Evolutionary conservation across 768 basidiomycete species (phyloP).

Genomic region (Grammothele lineata): DNA sequence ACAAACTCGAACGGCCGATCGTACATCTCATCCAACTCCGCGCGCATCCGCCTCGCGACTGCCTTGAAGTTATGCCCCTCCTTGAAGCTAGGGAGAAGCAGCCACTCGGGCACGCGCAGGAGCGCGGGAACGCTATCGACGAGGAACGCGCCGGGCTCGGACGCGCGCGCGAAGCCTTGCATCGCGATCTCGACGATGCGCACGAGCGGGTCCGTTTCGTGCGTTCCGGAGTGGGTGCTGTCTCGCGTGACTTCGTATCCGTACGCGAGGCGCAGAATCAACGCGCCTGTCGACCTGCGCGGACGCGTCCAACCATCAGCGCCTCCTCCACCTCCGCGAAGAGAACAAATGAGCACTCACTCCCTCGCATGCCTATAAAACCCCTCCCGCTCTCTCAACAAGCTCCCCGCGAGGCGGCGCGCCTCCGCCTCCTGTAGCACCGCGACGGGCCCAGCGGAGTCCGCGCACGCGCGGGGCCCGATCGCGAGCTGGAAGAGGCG

Average conservation of each 20-base stretch:
- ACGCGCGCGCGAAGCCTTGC: conserved; percentile 20
- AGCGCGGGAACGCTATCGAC: conserved; percentile 30
- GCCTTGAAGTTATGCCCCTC: conserved; percentile 12
- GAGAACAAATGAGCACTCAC: conserved; percentile 15
- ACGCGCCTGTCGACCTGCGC: conserved; percentile 25
- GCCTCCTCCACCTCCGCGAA: no score
- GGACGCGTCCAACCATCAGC: background rate
- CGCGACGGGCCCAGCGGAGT: conserved; percentile 7
- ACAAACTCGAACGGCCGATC: conserved; percentile 29
- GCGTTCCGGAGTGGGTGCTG: no score
- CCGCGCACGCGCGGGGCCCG: conserved; percentile 26
- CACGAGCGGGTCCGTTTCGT: conserved; percentile 23
- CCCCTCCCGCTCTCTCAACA: conserved; percentile 14
- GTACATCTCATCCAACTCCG: conserved; percentile 16
- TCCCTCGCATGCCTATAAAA: conserved; percentile 20
- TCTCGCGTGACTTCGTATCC: conserved; percentile 22
- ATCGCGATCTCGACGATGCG: conserved; percentile 25
- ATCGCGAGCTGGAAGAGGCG: conserved; percentile 31
- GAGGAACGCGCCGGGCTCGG: conserved; percentile 32
- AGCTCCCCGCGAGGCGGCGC: conserved; percentile 12
- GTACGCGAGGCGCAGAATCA: conserved; percentile 27
- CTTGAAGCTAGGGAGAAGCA: conserved; percentile 20
- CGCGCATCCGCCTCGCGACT: conserved; percentile 9
- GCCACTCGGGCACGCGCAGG: conserved; percentile 34
- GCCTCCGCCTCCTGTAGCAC: conserved; percentile 19